Percentiles rank a stretch among this genome's conserved stretches.
Conservation (phyloP, 2,329 filamentous ascomycete species). For the Emergomyces africanus region DNA sequence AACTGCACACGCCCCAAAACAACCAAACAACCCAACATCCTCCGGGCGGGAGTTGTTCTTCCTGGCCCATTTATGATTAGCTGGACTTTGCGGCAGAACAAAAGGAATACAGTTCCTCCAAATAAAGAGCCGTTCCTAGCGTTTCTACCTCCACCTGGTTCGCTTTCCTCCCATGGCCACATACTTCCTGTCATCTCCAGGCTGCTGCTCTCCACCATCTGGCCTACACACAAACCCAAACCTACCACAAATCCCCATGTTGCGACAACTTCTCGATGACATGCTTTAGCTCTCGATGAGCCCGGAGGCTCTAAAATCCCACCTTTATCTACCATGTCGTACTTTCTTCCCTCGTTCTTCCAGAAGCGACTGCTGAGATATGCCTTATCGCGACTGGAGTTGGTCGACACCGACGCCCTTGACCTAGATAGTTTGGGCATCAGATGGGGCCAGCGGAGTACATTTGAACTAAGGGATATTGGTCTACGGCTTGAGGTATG, state of each 20-base stretch:
- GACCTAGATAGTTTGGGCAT: constrained; percentile 80
- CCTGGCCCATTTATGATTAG: background rate
- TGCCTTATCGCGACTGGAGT: constrained; percentile 66
- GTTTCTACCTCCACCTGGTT: background rate
- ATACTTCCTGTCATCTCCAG: constrained; percentile 61
- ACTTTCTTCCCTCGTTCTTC: constrained; percentile 63
- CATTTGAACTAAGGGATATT: constrained; percentile 77
- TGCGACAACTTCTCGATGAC: constrained; percentile 12
- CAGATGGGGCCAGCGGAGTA: constrained; percentile 62
- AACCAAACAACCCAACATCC: background rate
- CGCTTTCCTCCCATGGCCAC: constrained; percentile 54
- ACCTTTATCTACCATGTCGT: constrained; percentile 47
- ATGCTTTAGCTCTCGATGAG: constrained; percentile 13
- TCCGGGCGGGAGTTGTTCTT: background rate
- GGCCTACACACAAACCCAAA: background rate
- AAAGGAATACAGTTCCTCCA: background rate
- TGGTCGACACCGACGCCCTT: constrained; percentile 76
- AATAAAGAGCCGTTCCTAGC: background rate
- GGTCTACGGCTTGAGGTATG: constrained; percentile 64
- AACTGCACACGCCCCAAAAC: background rate
- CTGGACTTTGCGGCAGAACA: background rate
- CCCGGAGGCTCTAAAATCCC: constrained; percentile 16
- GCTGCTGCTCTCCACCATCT: background rate
- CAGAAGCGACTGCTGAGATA: constrained; percentile 84
- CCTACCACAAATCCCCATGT: background rate